These are phyloP conservation scores for Mycena vulgaris DNA, from an alignment of 768 basidiomycete genomes.

Conservation along the genomic window DNA sequence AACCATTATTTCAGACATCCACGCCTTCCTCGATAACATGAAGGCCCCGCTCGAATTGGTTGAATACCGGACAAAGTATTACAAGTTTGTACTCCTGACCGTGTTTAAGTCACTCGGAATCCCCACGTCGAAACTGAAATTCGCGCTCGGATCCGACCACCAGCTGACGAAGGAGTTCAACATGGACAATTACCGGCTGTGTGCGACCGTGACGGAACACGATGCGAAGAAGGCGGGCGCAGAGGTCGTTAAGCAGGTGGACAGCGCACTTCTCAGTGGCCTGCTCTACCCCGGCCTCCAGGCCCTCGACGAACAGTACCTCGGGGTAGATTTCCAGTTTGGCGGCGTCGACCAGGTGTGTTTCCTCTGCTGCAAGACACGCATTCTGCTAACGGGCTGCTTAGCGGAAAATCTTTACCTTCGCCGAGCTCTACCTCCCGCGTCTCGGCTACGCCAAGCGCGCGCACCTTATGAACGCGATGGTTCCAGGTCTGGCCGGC, in stretches of 20 bases:
- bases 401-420: constrained; percentile 79
- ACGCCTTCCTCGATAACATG: constrained; percentile 97
- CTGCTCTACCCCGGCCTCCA: constrained; percentile 97
- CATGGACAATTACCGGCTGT: constrained; percentile 94
- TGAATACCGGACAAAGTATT: constrained; percentile 90
- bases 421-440: constrained; percentile 96
- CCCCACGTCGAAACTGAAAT: constrained; percentile 85
- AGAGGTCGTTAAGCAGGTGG: constrained; percentile 98
- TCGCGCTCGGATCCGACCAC: constrained; percentile 94
- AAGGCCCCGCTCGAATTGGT: constrained; percentile 97
- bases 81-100: constrained; percentile 83
- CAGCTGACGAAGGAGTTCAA: constrained; percentile 94
- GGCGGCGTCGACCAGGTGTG: constrained; percentile 96
- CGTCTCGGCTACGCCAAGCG: constrained; percentile 94
- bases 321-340: constrained; percentile 97
- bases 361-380: constrained; percentile 4
- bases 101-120: constrained; percentile 94
- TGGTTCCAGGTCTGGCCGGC: constrained; percentile 95
- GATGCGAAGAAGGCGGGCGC: constrained; percentile 99
- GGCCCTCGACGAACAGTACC: constrained; percentile 97
- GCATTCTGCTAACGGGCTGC: background rate
- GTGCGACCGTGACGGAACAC: constrained; percentile 93
- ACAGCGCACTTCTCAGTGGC: constrained; percentile 91
- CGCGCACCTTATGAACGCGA: constrained; percentile 97
- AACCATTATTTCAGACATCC: constrained; percentile 73